A percentile compares a stretch with the other conserved stretches of the same genome.
phyloP scores from a whole-genome alignment of 441 rosid genomes.

The Corymbia calophylla region DNA sequence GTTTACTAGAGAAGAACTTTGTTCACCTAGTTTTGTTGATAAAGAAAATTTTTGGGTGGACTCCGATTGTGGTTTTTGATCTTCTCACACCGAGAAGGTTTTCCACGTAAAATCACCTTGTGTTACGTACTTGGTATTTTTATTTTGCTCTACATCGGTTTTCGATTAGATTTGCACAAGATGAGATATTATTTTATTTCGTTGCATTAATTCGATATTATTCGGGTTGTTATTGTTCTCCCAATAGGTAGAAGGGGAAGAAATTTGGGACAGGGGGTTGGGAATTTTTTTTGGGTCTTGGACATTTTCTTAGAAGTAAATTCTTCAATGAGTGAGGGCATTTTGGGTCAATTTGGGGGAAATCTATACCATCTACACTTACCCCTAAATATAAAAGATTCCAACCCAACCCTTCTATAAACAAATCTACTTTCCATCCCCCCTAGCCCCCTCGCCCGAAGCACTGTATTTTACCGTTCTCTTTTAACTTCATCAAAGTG shows the following conservation, averaged over 20 bases:
- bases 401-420: neutral
- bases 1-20: too few species aligned
- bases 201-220: too few species aligned
- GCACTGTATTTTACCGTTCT: neutral
- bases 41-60: too few species aligned
- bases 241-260: neutral
- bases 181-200: too few species aligned
- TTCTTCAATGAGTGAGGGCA: neutral
- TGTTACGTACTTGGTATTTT: too few species aligned
- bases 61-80: too few species aligned
- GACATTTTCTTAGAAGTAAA: neutral
- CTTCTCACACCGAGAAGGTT: too few species aligned
- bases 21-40: too few species aligned
- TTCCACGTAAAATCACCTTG: too few species aligned
- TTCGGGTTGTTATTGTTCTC: too few species aligned
- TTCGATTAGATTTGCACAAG: too few species aligned
- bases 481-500: neutral
- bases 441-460: neutral
- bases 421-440: neutral
- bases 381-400: neutral
- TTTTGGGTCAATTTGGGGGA: neutral
- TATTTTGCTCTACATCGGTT: too few species aligned
- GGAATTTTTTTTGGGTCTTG: neutral
- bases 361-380: neutral
- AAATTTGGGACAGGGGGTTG: neutral